Conservation (phyloP, 225 moss, liverwort and hornwort genomes). For the Polytrichum formosum region DNA sequence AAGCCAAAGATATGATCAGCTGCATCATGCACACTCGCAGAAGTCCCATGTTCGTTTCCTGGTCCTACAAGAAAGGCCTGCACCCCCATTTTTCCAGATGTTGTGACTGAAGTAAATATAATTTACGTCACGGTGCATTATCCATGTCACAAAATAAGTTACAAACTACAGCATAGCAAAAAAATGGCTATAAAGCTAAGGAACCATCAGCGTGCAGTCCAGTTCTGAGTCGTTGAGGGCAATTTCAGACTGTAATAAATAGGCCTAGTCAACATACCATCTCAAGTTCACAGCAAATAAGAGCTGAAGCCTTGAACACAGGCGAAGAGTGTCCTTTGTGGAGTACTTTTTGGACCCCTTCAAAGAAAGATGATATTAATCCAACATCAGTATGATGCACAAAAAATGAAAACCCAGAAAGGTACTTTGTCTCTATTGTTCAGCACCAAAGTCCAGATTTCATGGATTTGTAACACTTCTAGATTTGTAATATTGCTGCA, state of each 20-base stretch:
- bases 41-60: conserved; percentile 64
- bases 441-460: too few species aligned
- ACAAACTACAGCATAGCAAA: too few species aligned
- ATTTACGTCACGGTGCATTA: too few species aligned
- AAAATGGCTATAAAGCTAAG: too few species aligned
- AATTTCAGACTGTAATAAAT: neutral
- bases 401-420: too few species aligned
- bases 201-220: neutral
- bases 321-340: conserved; percentile 53
- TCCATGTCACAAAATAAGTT: too few species aligned
- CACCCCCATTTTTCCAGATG: neutral
- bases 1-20: conserved; percentile 89
- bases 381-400: too few species aligned
- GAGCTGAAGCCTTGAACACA: conserved; percentile 67
- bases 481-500: too few species aligned
- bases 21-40: conserved; percentile 72
- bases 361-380: neutral
- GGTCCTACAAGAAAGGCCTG: conserved; percentile 94
- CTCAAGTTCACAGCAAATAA: conserved; percentile 88
- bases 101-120: too few species aligned
- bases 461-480: too few species aligned
- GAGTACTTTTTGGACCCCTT: conserved; percentile 86
- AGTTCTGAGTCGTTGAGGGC: neutral
- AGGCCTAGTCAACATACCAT: conserved; percentile 41
- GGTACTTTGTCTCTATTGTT: too few species aligned